phyloP scores from a whole-genome alignment of 75 land plant genomes.

The Cupressus sempervirens region DNA sequence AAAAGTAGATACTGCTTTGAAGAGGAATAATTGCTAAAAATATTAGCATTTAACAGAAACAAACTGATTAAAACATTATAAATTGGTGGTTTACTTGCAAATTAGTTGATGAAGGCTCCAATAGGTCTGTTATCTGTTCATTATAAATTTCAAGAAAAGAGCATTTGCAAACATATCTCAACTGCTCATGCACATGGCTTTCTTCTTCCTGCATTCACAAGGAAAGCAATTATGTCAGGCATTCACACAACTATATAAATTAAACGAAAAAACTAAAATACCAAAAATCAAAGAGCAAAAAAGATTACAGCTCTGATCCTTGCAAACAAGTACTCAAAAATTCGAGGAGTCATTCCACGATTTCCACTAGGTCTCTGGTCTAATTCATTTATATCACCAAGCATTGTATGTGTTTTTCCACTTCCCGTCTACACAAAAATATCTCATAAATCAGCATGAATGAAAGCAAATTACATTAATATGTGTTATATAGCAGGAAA shows the following conservation, averaged over 20 bases:
- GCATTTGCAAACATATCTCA: constrained; percentile 84
- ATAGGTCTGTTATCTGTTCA: constrained; percentile 94
- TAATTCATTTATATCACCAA: constrained; percentile 78
- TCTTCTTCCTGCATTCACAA: constrained; percentile 71
- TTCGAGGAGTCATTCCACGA: constrained; percentile 94
- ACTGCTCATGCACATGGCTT: constrained; percentile 61
- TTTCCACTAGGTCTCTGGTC: constrained; percentile 55
- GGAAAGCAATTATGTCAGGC: not conserved
- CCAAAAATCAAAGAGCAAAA: constrained; percentile 6
- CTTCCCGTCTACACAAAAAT: constrained; percentile 81
- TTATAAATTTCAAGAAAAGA: constrained; percentile 97
- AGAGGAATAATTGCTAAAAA: not conserved
- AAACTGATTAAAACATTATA: constrained; percentile 10
- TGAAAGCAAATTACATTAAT: not conserved
- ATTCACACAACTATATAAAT: not conserved
- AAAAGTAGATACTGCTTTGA: not conserved
- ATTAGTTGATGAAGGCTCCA: constrained; percentile 86
- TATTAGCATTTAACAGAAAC: not conserved
- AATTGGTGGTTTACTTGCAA: constrained; percentile 42
- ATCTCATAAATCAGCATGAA: not conserved
- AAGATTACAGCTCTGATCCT: constrained; percentile 66
- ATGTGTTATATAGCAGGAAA: not conserved
- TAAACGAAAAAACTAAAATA: not conserved
- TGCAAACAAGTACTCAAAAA: constrained; percentile 94
- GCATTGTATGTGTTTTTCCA: constrained; percentile 97